These are phyloP conservation scores for Silene uniflora DNA, from an alignment of 148 eudicot genomes.

Conservation along the genomic window DNA sequence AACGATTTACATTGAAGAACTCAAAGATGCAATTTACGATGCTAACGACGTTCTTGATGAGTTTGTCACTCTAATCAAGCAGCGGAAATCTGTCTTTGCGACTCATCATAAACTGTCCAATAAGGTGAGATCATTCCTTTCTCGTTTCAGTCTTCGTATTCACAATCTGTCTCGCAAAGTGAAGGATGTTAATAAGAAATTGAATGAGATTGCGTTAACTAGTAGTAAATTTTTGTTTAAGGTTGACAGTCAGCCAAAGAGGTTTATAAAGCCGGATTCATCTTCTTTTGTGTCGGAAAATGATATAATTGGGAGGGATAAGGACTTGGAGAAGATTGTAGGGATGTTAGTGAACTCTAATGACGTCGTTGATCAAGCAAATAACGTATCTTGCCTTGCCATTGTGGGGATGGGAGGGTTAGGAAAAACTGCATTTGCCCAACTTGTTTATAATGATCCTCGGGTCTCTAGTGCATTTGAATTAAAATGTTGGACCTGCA, in stretches of 20 bases:
- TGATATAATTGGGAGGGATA: neutral
- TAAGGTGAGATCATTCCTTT: constrained; percentile 22
- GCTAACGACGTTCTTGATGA: constrained; percentile 28
- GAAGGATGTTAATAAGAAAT: neutral
- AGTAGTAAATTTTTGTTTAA: no score
- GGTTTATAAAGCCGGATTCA: neutral
- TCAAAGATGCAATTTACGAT: constrained; percentile 21
- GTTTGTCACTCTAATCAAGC: constrained; percentile 18
- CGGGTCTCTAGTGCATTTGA: neutral
- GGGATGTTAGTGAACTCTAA: neutral
- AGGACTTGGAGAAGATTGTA: neutral
- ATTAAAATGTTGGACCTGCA: neutral
- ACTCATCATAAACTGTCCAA: constrained; percentile 7
- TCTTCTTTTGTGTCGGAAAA: neutral
- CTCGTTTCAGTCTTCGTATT: constrained; percentile 3
- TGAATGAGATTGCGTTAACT: no score
- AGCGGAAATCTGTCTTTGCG: neutral
- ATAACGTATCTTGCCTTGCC: neutral
- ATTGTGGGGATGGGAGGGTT: constrained; percentile 2
- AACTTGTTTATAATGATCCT: neutral
- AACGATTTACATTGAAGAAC: neutral
- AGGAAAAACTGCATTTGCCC: neutral
- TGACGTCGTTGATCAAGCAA: neutral
- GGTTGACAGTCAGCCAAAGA: neutral
- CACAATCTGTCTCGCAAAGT: neutral